Evolutionary conservation across 495 filamentous ascomycete species (phyloP), one percentile per base, ranked within the genome.

Genomic region (Trichoderma parareesei): DNA sequence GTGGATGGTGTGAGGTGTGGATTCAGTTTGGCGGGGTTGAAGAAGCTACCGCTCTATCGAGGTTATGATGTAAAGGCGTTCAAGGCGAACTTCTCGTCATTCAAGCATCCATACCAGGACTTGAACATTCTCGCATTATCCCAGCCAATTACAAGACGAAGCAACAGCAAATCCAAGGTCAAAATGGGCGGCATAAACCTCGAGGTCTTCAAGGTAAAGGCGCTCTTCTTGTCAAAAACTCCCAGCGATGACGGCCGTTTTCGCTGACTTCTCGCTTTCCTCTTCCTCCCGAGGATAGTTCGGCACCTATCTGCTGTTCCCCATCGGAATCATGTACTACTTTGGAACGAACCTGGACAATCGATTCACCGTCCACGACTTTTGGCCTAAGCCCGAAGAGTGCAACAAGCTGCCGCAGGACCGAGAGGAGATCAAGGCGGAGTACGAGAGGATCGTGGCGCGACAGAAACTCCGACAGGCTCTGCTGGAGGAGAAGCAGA

Each of bases 261-360:
- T 53, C 0, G 57, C 27, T 48, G 27, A 27, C 27, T 27, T 27
- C 27, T 27, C 2, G 27, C 27, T 27, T 27, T 27, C 27, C 57
- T 18, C 6, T 37, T 46, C 48, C 44, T 14, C 18, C n/a, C n/a
- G 4, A 38, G 11, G 18, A 7, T 66, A 97, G 93, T 97, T 97
- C 79, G 92, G 93, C 79, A 89, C 93, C 83, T 98, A 98, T 80
- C 88, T 98, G 78, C 87, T 97, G 82, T 98, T 98, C 78, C 94
- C 94, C 33, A 97, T 98, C 70, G 92, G 90, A 67, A 90, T 94
- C 80, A 98, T 98, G 94, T 98, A 96, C 82, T 98, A 98, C 79
- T 98, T 97, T 81, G 94, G 94, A 74, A 96, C 92, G 53, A 99
- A 99, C 75, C 90, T 99, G 67, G 94, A 99, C 76, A 83, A 86